Evolutionary conservation across 176 grass and related monocot species (phyloP), one percentile per base, ranked within the genome.

Genomic region (Tillandsia leiboldiana): DNA sequence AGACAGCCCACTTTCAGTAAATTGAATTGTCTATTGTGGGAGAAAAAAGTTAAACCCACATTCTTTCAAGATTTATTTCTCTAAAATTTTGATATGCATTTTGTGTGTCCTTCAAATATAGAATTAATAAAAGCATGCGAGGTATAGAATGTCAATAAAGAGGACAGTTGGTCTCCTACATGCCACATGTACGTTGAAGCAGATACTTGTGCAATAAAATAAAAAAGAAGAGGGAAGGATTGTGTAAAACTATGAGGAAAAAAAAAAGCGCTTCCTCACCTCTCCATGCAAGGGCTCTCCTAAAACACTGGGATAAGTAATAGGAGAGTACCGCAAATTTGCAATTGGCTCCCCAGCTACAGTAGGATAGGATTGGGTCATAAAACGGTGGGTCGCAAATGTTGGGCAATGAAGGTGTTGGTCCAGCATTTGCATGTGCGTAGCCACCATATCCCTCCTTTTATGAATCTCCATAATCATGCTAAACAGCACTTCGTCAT

Each of bases 401-500:
- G 89, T 90, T 65, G 94, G 94, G 70, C 94, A 97, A 78, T 97
- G 94, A 75, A 97, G 83, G 66, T 92, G 89, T 51, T 97, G 94
- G 73, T 97, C 94, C 74, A 97, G 79, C 94, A 97, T 97, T 72
- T 97, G 94, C 94, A 97, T 97, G 82, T 97, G 89, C 87, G 90
- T 97, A n/a, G 89, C 91, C 63, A 97, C 94, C 89, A 92, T 87
- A 72, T 97, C 94, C 75, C 94, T 90, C 74, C 94, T 92, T 70
- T 89, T 87, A 65, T 97, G 94, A 58, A 97, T 92, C 74, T 97
- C 94, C 82, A 97, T 83, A 73, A 97, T 92, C 50, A 97, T 90
- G 75, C 86, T 90, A 83, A 97, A 84, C 68, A 97, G 51, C 11
- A 86, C 86, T 72, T 97, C 89, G 29, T 97, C 89, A 72, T 97